phyloP scores from a whole-genome alignment of 2,329 filamentous ascomycete species.

The Fusarium abutilonis region DNA sequence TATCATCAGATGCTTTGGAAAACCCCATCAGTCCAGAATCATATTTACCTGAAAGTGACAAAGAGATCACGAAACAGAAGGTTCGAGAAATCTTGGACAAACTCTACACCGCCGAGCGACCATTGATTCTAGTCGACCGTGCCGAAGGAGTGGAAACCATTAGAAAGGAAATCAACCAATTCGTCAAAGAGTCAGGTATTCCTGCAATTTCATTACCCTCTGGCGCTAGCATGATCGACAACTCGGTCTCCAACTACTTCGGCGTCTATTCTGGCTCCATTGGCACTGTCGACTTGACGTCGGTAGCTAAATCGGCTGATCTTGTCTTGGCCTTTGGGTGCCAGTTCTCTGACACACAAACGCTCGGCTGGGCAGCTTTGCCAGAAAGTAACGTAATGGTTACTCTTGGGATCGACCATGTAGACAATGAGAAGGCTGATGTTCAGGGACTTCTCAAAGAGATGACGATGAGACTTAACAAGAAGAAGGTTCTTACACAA shows the following conservation, averaged over 20 bases:
- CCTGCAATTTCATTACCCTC: constrained; percentile 4
- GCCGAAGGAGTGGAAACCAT: neutral
- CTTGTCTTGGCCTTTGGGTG: constrained; percentile 23
- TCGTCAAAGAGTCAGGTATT: neutral
- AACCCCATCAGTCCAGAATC: neutral
- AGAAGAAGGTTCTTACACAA: fast-evolving
- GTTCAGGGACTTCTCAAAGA: neutral
- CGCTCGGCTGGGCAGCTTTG: constrained; percentile 6
- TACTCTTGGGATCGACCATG: neutral
- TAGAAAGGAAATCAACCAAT: neutral
- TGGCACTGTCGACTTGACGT: neutral
- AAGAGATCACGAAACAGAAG: too few species aligned
- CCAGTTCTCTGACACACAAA: constrained; percentile 21
- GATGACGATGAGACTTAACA: fast-evolving
- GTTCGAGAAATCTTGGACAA: neutral
- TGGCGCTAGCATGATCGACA: constrained; percentile 4
- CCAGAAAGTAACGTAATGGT: neutral
- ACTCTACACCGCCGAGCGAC: neutral
- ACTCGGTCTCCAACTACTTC: constrained; percentile 6
- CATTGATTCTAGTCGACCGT: constrained; percentile 3
- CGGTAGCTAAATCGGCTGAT: constrained; percentile 3
- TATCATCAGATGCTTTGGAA: neutral
- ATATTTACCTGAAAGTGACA: neutral
- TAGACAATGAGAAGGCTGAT: neutral
- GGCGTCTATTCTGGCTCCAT: constrained; percentile 12